Evolutionary conservation across 148 eudicot genomes (phyloP), one percentile per base, ranked within the genome.

Genomic region (Arbutus unedo): DNA sequence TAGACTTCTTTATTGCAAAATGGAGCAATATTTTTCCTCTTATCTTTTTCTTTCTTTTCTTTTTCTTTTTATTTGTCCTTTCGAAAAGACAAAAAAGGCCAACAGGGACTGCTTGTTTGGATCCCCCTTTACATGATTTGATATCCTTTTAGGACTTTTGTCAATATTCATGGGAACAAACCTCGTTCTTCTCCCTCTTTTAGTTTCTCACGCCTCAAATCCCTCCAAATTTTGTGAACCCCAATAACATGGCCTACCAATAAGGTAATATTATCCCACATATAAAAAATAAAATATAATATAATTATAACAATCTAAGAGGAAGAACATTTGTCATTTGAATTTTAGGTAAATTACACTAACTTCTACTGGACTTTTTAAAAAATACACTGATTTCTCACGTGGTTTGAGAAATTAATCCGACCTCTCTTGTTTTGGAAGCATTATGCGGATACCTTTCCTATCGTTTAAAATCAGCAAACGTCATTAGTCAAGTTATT

Each of bases 41-140:
- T 84, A 66, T 66, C 43, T 66, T 43, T 66, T 16, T 11, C 11
- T 31, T 66, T 66, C 43, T 25, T 25, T 25, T n/a, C 31, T 25
- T 31, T 48, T 31, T 31, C 1, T 31, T 31, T 31, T 31, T 31
- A 31, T 31, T 31, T 31, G 38, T 31, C 5, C 48, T 60, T 47
- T 13, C 77, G 19, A 7, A 45, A 81, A 19, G 79, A 82, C 76
- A 86, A 62, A 54, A 76, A 57, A 81, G 49, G 41, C 74, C 80
- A 78, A 81, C 71, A 78, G 78, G 53, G 79, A 78, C 81, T 74
- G 78, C 53, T 66, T 86, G 81, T 87, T 85, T 83, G 81, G 64
- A 72, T 85, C 54, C 66, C 68, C 78, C 10, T 16, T 79, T 64
- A 73, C 49, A 7, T 25, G 60, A 38, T 80, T 72, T 55, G 54